A percentile compares a stretch with the other conserved stretches of the same genome.
These are phyloP conservation scores for Gossypium turneri DNA, from an alignment of 345 rosid species.

Conservation along the genomic window DNA sequence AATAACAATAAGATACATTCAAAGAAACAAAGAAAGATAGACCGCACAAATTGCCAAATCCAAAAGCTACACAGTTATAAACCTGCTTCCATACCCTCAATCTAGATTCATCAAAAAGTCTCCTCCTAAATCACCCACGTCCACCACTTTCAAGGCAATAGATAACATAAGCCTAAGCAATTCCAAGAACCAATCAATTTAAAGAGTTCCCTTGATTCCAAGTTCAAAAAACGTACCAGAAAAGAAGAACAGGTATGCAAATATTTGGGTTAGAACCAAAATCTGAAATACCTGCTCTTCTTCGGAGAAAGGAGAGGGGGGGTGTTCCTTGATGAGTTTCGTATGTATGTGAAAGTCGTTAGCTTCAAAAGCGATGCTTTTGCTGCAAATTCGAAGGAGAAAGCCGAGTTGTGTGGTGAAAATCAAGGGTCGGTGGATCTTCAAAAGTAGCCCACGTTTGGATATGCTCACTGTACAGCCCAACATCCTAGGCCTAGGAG, in stretches of 20 bases:
- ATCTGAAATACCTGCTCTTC: constrained; percentile 8
- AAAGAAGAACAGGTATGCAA: constrained; percentile 16
- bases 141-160: background rate
- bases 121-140: background rate
- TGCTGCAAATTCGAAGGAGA: background rate
- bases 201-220: background rate
- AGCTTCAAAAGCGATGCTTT: background rate
- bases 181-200: background rate
- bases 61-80: constrained; percentile 21
- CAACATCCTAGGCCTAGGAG: background rate
- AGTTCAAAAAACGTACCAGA: constrained; percentile 10
- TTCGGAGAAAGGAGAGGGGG: background rate
- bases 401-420: background rate
- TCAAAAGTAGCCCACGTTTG: background rate
- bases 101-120: background rate
- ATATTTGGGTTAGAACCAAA: background rate
- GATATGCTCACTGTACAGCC: background rate
- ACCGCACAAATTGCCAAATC: constrained; percentile 22
- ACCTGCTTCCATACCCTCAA: constrained; percentile 21
- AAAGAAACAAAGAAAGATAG: constrained; percentile 34
- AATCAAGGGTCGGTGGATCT: background rate
- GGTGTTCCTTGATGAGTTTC: background rate
- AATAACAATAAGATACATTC: constrained; percentile 59
- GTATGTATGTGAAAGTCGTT: background rate
- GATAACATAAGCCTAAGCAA: background rate